phyloP scores from a whole-genome alignment of 768 basidiomycete species.

The Leccinellum luteum region DNA sequence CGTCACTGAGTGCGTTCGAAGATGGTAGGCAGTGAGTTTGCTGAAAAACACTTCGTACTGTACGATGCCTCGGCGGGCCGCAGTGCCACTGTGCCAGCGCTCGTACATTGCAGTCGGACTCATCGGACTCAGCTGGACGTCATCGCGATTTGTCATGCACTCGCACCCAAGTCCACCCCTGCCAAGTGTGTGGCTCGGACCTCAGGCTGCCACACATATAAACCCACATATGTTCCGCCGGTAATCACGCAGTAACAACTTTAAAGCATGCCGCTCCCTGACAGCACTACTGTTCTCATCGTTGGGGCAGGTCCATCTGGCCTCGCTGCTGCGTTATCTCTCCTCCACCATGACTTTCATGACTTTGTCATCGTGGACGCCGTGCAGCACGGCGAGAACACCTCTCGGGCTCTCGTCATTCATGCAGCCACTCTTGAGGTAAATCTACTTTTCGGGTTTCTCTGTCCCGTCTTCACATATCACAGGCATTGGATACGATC shows the following conservation, averaged over 20 bases:
- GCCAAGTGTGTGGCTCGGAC: no score
- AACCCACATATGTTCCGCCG: background rate
- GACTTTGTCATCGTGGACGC: background rate
- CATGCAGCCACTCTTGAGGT: slow-evolving; percentile 60
- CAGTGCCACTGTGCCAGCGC: no score
- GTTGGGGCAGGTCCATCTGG: background rate
- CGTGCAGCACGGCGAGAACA: slow-evolving; percentile 20
- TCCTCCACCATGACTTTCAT: background rate
- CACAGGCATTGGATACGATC: slow-evolving; percentile 45
- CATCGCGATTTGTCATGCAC: background rate
- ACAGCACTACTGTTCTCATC: background rate
- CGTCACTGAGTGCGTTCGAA: no score
- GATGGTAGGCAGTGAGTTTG: no score
- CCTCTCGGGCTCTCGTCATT: slow-evolving; percentile 46
- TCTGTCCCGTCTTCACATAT: background rate
- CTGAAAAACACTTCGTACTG: no score
- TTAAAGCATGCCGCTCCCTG: background rate
- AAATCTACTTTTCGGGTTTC: background rate
- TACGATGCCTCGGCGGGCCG: no score
- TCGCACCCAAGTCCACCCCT: no score
- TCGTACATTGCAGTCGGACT: no score
- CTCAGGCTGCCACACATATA: background rate
- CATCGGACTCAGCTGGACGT: background rate
- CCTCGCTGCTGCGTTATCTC: background rate
- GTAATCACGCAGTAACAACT: background rate